Base-by-base conservation (phyloP, 108 stramenopile species). In the Discostella stelligeroides region DNA sequence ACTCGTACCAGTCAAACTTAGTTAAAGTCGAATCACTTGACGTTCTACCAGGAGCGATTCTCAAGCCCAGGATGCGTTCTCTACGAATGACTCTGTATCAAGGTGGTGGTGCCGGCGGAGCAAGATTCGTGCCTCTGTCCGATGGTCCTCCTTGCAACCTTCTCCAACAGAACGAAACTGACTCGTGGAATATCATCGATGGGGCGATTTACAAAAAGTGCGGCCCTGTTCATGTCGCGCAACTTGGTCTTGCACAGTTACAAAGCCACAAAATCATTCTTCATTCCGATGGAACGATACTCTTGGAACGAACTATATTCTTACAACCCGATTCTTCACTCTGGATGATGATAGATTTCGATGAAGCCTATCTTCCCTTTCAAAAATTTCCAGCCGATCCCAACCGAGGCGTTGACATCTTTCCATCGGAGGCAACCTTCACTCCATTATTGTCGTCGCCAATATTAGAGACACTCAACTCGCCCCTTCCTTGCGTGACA, bases 371-470 rank as follows among this genome's bases (percentile, higher is more conserved):
- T 63, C 75, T 90, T 42, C 75, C 88, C 17, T 86, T 91, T 66
- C 80, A 91, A 51, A 76, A 81, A 34, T 88, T 94, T 72, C 88
- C 92, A 34, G 88, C 86, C 6, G 92, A 94, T 81, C 85, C 92
- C 59, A 94, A 94, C 65, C 66, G 90, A 55, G 92, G 92, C 23
- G 62, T 91, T 37, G 92, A 91, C 63, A 37, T 85, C 11, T 79
- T 85, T 23, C 90, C 92, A 1, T 82, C 80, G 9, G 62, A 54
- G 55, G 89, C 82, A n/a, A 71, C 75, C 10, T 70, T 93, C 15
- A 62, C 58, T 47, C 49, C 59, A 18, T 11, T 62, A 55, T 5
- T 45, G 21, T 14, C 47, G n/a, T 50, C 53, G 20, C 18, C 27
- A 49, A 47, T 37, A 25, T 54, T 37, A 13, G 21, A 51, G 51